Evolutionary conservation across 2,329 filamentous ascomycete genomes (phyloP).

Genomic region (Thielaviopsis cerberus): DNA sequence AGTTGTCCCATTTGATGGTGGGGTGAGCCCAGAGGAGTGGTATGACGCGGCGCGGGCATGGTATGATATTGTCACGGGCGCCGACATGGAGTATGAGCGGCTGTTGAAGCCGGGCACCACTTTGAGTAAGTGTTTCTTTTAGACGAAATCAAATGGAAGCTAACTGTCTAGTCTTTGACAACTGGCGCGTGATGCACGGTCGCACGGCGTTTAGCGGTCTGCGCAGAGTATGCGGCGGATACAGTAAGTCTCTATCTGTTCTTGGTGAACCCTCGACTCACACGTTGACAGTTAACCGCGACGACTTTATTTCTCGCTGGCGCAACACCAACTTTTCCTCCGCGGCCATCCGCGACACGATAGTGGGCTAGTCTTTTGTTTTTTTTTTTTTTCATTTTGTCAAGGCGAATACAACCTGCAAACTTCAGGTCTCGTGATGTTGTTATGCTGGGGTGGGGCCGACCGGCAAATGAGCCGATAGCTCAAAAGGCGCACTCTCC

Average conservation of each 20-base stretch:
- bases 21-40: conserved; percentile 41
- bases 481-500: not conserved
- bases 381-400: not conserved
- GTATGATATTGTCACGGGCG: conserved; percentile 46
- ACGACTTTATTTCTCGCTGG: conserved; percentile 65
- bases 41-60: conserved; percentile 65
- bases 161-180: conserved; percentile 60
- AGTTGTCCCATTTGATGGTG: conserved; percentile 36
- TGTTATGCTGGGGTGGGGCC: not conserved
- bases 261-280: not conserved
- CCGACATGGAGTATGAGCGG: conserved; percentile 55
- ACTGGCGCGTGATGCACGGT: conserved; percentile 86
- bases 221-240: conserved; percentile 76
- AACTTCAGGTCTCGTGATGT: not conserved
- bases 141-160: not conserved
- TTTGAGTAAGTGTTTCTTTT: conserved; percentile 37
- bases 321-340: conserved; percentile 46
- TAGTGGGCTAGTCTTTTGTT: conserved; percentile 9
- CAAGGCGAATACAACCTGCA: not conserved
- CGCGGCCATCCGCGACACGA: conserved; percentile 20
- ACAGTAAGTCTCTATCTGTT: conserved; percentile 41
- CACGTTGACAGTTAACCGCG: conserved; percentile 43
- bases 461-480: not conserved
- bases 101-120: conserved; percentile 63
- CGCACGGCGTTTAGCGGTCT: conserved; percentile 66